phyloP scores from a whole-genome alignment of 192 early-diverging fungal species.

The Phlyctochytrium arcticum region DNA sequence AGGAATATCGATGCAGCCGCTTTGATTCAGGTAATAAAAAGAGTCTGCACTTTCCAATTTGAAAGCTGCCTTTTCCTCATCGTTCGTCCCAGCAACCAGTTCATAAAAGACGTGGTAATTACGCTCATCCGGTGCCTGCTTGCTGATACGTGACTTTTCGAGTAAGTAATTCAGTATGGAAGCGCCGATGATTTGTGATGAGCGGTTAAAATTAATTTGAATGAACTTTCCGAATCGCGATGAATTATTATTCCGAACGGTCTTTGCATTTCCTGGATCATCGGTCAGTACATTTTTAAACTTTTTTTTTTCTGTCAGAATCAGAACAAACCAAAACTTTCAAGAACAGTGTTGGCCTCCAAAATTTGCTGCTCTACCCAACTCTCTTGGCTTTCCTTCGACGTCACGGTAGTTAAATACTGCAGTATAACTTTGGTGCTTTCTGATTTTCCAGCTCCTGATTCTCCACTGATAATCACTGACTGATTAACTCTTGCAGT shows the following conservation, averaged over 20 bases:
- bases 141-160: conserved; percentile 52
- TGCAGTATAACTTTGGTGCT: conserved; percentile 55
- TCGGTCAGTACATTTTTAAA: background rate
- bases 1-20: conserved; percentile 48
- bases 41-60: conserved; percentile 20
- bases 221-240: conserved; percentile 61
- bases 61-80: conserved; percentile 41
- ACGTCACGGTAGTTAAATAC: conserved; percentile 50
- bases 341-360: conserved; percentile 55
- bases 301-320: background rate
- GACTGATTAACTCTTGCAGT: conserved; percentile 40
- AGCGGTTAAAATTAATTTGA: conserved; percentile 46
- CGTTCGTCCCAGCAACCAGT: conserved; percentile 38
- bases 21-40: conserved; percentile 46
- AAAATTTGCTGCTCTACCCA: conserved; percentile 61
- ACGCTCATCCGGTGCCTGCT: conserved; percentile 46
- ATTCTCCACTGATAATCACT: conserved; percentile 55
- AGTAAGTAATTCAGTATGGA: conserved; percentile 53
- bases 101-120: conserved; percentile 61
- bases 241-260: conserved; percentile 56
- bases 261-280: conserved; percentile 48
- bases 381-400: conserved; percentile 30
- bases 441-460: conserved; percentile 57
- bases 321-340: conserved; percentile 45
- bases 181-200: conserved; percentile 48